Percentiles rank a stretch among this genome's conserved stretches.
Conservation (phyloP, 192 early-diverging fungal species). For the Umbelopsis isabellina region DNA sequence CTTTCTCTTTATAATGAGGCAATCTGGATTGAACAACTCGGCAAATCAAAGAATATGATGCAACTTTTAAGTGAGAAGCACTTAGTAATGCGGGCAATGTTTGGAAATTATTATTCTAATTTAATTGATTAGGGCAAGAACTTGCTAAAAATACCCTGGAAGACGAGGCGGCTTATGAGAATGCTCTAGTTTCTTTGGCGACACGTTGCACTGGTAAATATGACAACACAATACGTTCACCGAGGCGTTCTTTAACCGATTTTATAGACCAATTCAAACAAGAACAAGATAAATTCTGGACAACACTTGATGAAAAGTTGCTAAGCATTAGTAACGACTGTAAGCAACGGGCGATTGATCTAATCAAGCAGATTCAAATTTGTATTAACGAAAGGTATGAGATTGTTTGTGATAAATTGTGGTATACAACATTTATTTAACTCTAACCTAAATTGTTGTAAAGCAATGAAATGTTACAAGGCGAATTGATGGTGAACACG, state of each 20-base stretch:
- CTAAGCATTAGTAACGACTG: not conserved
- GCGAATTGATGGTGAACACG: not conserved
- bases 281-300: conserved; percentile 6
- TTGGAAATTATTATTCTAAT: too few species aligned
- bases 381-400: not conserved
- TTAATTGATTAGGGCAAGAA: too few species aligned
- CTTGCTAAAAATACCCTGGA: too few species aligned
- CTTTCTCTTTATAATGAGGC: too few species aligned
- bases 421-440: not conserved
- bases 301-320: not conserved
- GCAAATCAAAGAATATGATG: too few species aligned
- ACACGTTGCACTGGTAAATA: not conserved
- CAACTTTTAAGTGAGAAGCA: too few species aligned
- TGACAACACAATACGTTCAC: not conserved
- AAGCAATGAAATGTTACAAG: conserved; percentile 15
- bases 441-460: not conserved
- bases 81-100: too few species aligned
- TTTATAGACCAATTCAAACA: not conserved
- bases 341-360: conserved; percentile 8
- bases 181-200: too few species aligned
- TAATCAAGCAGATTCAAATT: not conserved
- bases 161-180: too few species aligned
- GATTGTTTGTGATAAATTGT: not conserved
- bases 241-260: too few species aligned
- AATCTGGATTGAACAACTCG: too few species aligned